Evolutionary conservation across 2,329 filamentous ascomycete genomes (phyloP).

Genomic region (Diaporthe sp.): DNA sequence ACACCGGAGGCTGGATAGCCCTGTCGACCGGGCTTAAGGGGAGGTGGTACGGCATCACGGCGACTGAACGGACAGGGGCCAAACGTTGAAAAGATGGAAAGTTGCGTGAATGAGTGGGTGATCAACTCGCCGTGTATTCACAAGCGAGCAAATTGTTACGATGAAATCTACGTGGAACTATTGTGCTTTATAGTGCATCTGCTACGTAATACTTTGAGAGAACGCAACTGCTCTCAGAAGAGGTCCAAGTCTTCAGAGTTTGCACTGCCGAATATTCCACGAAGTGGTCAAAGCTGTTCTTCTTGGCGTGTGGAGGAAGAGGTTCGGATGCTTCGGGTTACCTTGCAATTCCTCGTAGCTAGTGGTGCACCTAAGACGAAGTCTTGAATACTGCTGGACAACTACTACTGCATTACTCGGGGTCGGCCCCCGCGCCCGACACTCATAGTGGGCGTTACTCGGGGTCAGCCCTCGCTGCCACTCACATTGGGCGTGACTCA

Average conservation of each 20-base stretch:
- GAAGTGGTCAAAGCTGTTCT: too few relatives aligned
- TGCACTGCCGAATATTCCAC: too few relatives aligned
- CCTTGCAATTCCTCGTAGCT: too few relatives aligned
- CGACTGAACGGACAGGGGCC: neutral
- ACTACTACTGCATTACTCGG: neutral
- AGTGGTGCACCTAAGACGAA: neutral
- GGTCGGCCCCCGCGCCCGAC: neutral
- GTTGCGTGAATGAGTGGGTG: neutral
- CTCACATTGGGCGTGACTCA: neutral
- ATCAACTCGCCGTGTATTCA: neutral
- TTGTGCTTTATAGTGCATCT: neutral
- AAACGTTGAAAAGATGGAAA: slow-evolving; percentile 1
- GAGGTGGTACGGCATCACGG: slow-evolving; percentile 27
- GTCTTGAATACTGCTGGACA: neutral
- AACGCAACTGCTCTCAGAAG: neutral
- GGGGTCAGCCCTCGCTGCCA: neutral
- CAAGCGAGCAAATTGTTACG: neutral
- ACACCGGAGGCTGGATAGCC: slow-evolving; percentile 31
- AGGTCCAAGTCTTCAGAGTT: too few relatives aligned
- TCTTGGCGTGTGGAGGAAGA: too few relatives aligned
- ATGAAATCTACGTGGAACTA: neutral
- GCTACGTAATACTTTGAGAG: neutral
- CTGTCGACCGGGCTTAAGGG: slow-evolving; percentile 35
- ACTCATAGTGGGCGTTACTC: neutral
- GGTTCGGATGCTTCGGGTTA: too few relatives aligned